Evolutionary conservation across 345 rosid species (phyloP), one percentile per base, ranked within the genome.

Genomic region (Gynandropsis gynandra): DNA sequence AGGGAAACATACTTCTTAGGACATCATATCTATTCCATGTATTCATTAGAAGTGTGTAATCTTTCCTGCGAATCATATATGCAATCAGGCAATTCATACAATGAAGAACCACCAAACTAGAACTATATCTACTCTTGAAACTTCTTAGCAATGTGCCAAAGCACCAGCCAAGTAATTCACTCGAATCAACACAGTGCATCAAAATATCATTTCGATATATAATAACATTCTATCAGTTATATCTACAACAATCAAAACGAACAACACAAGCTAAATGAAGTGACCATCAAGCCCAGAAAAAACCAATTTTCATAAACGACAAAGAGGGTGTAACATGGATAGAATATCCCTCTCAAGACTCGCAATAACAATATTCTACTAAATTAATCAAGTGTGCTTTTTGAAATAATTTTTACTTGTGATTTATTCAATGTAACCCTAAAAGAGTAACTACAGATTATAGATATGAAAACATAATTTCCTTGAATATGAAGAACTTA

Each of bases 21-120:
- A 90, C 82, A 77, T 87, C 92, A 15, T 90, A 72, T 82, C 96
- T 82, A 74, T 87, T 90, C 98, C 98, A 90, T 1, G 98, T 90
- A 70, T 90, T 87, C 67, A 90, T 84, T 47, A 90, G 12, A 63
- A 87, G 74, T 16, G 95, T 70, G 59, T 82, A 90, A 46, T 93
- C 80, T 69, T 80, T 82, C 74, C 98, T 90, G 80, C 18, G 47
- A 6, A 42, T 19, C 34, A 41, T 29, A 47, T 4, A 20, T 49
- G 29, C 13, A 35, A 7, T 8, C 13, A 31, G 32, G 9, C 29
- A 35, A 31, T 40, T 2, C n/a, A n/a, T n/a, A n/a, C n/a, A 12
- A 32, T 14, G 15, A 10, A 31, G 0, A 14, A 18, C 16, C 19
- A 49, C 19, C 17, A 36, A 15, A 35, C 10, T 10, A 41, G 27